Evolutionary conservation across 2,329 filamentous ascomycete species (phyloP).

Genomic region (Pseudopithomyces chartarum): DNA sequence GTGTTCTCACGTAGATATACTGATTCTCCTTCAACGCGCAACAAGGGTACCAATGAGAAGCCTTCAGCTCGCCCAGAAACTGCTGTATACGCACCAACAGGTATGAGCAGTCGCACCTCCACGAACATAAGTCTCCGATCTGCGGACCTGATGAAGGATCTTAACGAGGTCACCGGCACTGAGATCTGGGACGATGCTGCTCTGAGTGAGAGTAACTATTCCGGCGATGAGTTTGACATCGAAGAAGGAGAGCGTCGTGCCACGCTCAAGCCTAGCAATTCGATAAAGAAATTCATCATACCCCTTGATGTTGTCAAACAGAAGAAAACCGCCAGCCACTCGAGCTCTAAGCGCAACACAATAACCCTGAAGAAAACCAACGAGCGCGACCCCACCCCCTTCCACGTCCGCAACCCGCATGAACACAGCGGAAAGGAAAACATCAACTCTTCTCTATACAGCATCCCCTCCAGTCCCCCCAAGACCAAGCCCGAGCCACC

Average conservation of each 20-base stretch:
- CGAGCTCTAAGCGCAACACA: slow-evolving; percentile 15
- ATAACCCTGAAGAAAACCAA: slow-evolving; percentile 28
- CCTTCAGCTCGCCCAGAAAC: slow-evolving; percentile 22
- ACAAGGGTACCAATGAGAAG: slow-evolving; percentile 20
- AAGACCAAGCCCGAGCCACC: not conserved
- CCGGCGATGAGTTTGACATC: slow-evolving; percentile 33
- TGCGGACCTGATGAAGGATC: slow-evolving; percentile 25
- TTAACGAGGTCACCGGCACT: slow-evolving; percentile 30
- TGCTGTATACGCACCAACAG: slow-evolving; percentile 11
- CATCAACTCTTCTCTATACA: slow-evolving; percentile 27
- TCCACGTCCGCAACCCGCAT: slow-evolving; percentile 14
- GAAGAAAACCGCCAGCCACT: slow-evolving; percentile 20
- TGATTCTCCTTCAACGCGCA: slow-evolving; percentile 5
- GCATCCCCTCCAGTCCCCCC: slow-evolving; percentile 7
- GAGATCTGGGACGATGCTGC: slow-evolving; percentile 38
- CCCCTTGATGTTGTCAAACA: slow-evolving; percentile 26
- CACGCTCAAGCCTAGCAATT: slow-evolving; percentile 28
- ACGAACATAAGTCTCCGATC: slow-evolving; percentile 26
- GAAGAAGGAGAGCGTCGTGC: slow-evolving; percentile 27
- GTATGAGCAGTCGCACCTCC: slow-evolving; percentile 19
- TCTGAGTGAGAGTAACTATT: slow-evolving; percentile 37
- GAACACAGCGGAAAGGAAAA: slow-evolving; percentile 43
- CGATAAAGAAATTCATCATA: slow-evolving; percentile 23
- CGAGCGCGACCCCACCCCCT: slow-evolving; percentile 35
- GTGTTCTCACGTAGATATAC: slow-evolving; percentile 19